These are phyloP conservation scores for Dothidotthia symphoricarpi DNA, from an alignment of 2,329 filamentous ascomycete species.

Conservation along the genomic window DNA sequence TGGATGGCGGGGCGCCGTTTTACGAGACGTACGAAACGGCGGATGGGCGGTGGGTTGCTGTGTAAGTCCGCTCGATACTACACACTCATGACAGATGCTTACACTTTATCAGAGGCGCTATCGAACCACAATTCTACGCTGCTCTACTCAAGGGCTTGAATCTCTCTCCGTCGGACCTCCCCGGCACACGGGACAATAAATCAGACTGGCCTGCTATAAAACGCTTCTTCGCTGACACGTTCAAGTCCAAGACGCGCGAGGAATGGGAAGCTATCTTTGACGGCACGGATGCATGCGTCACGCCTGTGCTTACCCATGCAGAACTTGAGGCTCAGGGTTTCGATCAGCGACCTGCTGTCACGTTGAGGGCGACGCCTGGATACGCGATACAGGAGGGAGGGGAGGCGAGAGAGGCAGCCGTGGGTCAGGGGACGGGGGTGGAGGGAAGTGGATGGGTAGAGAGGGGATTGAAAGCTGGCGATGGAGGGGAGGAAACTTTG, in stretches of 20 bases:
- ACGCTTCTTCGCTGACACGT: slow-evolving; percentile 59
- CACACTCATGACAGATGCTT: too few relatives aligned
- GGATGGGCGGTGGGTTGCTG: slow-evolving; percentile 76
- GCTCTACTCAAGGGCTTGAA: slow-evolving; percentile 66
- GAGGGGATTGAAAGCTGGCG: slow-evolving; percentile 60
- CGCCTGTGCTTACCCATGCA: slow-evolving; percentile 74
- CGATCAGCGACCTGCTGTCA: slow-evolving; percentile 70
- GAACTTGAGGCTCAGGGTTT: slow-evolving; percentile 67
- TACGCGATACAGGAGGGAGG: slow-evolving; percentile 57
- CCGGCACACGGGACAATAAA: slow-evolving; percentile 57
- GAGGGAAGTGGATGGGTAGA: slow-evolving; percentile 67
- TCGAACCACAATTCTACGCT: slow-evolving; percentile 83
- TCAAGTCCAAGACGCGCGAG: slow-evolving; percentile 65
- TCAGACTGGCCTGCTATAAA: slow-evolving; percentile 67
- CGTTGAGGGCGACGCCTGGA: slow-evolving; percentile 67
- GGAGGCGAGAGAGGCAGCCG: slow-evolving; percentile 40
- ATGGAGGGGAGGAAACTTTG: slow-evolving; percentile 70
- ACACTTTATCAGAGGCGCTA: slow-evolving; percentile 57
- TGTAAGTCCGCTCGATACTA: slow-evolving; percentile 48
- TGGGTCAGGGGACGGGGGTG: slow-evolving; percentile 65
- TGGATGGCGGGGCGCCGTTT: slow-evolving; percentile 84
- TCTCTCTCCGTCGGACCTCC: slow-evolving; percentile 50
- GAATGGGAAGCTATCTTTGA: slow-evolving; percentile 89
- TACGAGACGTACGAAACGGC: slow-evolving; percentile 87
- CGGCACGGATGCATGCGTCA: slow-evolving; percentile 86